Base-by-base conservation (phyloP, 805 yeast genomes). In the Monosporozyma yasuniensis region DNA sequence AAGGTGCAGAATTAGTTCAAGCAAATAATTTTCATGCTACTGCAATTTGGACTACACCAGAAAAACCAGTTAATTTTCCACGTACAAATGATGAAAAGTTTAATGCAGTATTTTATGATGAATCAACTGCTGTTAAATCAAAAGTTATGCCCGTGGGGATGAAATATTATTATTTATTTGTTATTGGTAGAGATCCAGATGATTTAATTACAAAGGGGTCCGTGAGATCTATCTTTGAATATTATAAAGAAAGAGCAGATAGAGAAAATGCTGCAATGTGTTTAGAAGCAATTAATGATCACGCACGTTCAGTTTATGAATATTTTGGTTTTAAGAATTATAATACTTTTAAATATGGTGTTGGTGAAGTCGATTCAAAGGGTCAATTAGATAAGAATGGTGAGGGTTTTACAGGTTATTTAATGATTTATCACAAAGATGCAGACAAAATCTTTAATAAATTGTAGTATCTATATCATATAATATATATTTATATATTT, bases 21-120 rank as follows among this genome's bases (percentile, higher is more conserved):
- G 60, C 63, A 27, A 64, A 65, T 50, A 53, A 64, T 45, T 66
- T 59, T 52, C 63, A 66, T 53, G 68, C 69, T 23, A 68, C 62
- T 19, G 65, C 65, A 16, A 56, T 66, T 32, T 64, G 63, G 59
- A 57, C 62, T 11, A 46, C 52, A 12, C 69, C 68, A 27, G 59
- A 61, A 14, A 39, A 38, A 9, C 62, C 58, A 48, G 52, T 60
- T 27, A 57, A 59, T 21, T 56, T 61, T 18, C 55, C 57, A 14
- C 48, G 54, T 10, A 64, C 67, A 14, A 53, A 57, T 38, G 71
- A 66, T 47, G 52, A 55, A 0, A 51, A 41, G 16, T 67, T 67
- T 56, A 62, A 65, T 52, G 49, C 58, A 42, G 54, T 60, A 16
- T 65, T 66, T 51, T 61, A 58, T 39, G 62, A 57, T 19, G 61